Base-by-base conservation (phyloP, 108 stramenopile genomes). In the Conticribra weissflogii region DNA sequence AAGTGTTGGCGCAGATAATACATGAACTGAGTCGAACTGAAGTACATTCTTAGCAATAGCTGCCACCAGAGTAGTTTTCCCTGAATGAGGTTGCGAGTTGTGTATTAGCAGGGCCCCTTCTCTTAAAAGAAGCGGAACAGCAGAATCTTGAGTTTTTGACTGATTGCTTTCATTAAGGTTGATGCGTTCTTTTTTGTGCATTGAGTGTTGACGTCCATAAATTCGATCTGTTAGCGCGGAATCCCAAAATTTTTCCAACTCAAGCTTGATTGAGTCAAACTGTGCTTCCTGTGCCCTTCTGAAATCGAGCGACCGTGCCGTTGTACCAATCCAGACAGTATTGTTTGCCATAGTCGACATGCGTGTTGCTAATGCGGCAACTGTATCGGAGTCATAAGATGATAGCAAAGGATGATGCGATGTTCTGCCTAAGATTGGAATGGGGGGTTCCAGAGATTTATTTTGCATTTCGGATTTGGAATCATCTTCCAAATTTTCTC, bases 11-110 rank as follows among this genome's bases (percentile, higher is more conserved):
- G 79, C 71, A 1, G 71, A 78, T 30, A 94, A 64, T 7, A 88
- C 55, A 72, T 94, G 87, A 12, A 91, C 82, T 44, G 52, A 33
- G 36, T 74, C 48, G 48, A 85, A 94, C 7, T 84, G 68, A 28
- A 88, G 29, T 14, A 55, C 19, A 70, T 82, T 34, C 21, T 63
- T 71, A 16, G 90, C 88, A 66, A 89, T 72, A n/a, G 82, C 71
- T 54, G 66, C 61, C 1, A 90, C 90, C 16, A 94, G 68, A 1
- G 63, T 41, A 4, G 87, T 85, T 59, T 94, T 94, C 0, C 93
- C 90, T 34, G 78, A 72, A 36, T 71, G 57, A 31, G 71, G 54
- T 52, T 80, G 58, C 45, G 50, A 34, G 52, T 80, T 80, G 65
- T 76, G 32, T 3, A 80, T 68, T 33, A 80, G 44, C 9, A 80